A percentile compares a stretch with the other conserved stretches of the same genome.
Evolutionary conservation across 331 rosid genomes (phyloP).

Genomic region (Acacia pycnantha): DNA sequence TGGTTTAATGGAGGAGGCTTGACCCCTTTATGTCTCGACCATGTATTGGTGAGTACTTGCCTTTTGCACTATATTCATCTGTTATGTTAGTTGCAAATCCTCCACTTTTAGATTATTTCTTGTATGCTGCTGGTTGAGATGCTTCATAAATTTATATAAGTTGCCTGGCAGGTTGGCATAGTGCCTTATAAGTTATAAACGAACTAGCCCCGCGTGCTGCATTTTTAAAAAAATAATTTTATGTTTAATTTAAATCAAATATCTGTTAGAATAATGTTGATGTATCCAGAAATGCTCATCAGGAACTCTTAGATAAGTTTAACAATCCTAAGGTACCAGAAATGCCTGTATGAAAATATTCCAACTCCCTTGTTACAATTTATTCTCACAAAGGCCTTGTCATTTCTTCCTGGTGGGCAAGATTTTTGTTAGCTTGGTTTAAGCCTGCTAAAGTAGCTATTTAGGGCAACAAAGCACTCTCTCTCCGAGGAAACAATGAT

Average conservation of each 20-base stretch:
- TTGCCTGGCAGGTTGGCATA: not conserved
- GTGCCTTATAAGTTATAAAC: not conserved
- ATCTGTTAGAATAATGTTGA: not conserved
- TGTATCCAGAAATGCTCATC: not conserved
- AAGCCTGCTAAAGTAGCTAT: not conserved
- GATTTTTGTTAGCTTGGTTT: not conserved
- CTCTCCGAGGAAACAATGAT: not conserved
- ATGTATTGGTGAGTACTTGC: conserved; percentile 59
- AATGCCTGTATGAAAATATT: not conserved
- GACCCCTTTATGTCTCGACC: conserved; percentile 73
- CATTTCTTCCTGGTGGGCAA: not conserved
- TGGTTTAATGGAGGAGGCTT: conserved; percentile 88
- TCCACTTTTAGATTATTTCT: not conserved
- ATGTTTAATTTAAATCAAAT: not conserved
- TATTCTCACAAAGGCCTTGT: not conserved
- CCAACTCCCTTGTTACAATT: not conserved
- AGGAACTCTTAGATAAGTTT: not conserved
- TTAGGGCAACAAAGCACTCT: not conserved
- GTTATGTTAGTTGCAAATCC: not conserved
- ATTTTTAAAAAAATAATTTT: not conserved
- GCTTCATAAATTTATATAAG: not conserved
- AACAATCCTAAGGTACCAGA: not conserved
- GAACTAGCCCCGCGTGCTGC: not conserved
- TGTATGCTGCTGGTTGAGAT: not conserved
- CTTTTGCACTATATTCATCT: not conserved